Evolutionary conservation across 176 grass and related monocot species (phyloP).

Genomic region (Saccharum spontaneum): DNA sequence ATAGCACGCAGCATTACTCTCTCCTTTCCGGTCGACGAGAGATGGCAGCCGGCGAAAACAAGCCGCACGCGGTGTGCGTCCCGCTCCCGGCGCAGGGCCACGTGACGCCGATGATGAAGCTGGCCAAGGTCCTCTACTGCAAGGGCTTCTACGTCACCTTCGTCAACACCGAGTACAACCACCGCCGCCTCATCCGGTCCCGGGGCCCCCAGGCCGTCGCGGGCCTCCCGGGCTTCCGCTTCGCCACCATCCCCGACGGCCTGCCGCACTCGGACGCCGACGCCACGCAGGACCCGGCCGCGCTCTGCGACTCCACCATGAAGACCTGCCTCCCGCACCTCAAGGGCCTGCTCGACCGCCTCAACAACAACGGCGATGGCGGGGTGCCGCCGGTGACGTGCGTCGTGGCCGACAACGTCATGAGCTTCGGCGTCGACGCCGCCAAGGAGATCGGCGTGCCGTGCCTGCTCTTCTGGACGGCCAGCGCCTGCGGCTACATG

Average conservation of each 20-base stretch:
- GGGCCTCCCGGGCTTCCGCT: constrained; percentile 34
- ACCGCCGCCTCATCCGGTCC: constrained; percentile 22
- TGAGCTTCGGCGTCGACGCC: constrained; percentile 38
- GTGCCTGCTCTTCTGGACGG: constrained; percentile 37
- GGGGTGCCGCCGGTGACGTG: constrained; percentile 28
- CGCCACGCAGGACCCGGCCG: constrained; percentile 35
- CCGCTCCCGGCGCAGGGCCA: constrained; percentile 49
- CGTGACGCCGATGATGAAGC: constrained; percentile 49
- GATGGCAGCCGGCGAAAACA: background rate
- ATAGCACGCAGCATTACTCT: background rate
- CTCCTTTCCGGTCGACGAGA: background rate
- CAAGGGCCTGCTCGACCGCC: constrained; percentile 10
- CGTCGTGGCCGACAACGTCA: constrained; percentile 40
- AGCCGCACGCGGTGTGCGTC: constrained; percentile 44
- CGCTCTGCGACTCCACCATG: constrained; percentile 36
- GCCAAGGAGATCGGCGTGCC: constrained; percentile 34
- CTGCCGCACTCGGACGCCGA: constrained; percentile 34
- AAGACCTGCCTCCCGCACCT: constrained; percentile 36
- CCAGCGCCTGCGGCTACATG: constrained; percentile 44
- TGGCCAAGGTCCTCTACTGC: constrained; percentile 51
- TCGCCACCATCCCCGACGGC: constrained; percentile 50
- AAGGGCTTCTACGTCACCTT: constrained; percentile 57
- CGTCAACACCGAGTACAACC: constrained; percentile 72
- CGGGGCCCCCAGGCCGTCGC: background rate
- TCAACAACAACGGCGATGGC: background rate